A percentile compares a stretch with the other conserved stretches of the same genome.
Conservation (phyloP, 352 stramenopile genomes). For the Globisporangium irregulare region DNA sequence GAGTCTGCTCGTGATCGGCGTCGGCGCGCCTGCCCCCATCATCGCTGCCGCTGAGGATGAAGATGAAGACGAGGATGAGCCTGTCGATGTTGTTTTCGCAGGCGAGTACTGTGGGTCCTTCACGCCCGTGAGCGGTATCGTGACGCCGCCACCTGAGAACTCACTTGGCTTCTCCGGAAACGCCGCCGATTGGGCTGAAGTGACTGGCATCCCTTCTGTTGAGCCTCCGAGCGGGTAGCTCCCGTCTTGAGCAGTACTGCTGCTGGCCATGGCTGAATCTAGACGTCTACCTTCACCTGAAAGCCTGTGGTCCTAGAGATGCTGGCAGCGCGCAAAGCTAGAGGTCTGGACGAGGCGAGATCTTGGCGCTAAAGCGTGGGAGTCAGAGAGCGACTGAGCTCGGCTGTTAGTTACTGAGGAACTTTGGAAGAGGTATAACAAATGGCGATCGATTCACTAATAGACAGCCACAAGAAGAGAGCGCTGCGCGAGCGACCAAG, state of each 20-base stretch:
- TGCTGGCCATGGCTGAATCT: neutral
- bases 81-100: neutral
- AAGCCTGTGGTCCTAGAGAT: neutral
- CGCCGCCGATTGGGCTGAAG: constrained; percentile 1
- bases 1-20: constrained; percentile 16
- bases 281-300: neutral
- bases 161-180: constrained; percentile 17
- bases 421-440: neutral
- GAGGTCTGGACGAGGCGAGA: neutral
- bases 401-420: neutral
- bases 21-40: neutral
- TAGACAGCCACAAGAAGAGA: neutral
- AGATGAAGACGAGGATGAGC: neutral
- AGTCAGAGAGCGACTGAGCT: neutral
- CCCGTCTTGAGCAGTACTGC: neutral
- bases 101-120: constrained; percentile 11
- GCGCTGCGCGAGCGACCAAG: neutral
- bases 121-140: neutral
- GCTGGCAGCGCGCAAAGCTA: neutral
- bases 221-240: constrained; percentile 1
- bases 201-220: neutral
- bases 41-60: neutral
- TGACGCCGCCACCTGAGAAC: neutral
- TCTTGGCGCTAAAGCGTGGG: neutral
- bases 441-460: neutral